These are phyloP conservation scores for Candida verbasci DNA, from an alignment of 805 yeast species.

Conservation along the genomic window DNA sequence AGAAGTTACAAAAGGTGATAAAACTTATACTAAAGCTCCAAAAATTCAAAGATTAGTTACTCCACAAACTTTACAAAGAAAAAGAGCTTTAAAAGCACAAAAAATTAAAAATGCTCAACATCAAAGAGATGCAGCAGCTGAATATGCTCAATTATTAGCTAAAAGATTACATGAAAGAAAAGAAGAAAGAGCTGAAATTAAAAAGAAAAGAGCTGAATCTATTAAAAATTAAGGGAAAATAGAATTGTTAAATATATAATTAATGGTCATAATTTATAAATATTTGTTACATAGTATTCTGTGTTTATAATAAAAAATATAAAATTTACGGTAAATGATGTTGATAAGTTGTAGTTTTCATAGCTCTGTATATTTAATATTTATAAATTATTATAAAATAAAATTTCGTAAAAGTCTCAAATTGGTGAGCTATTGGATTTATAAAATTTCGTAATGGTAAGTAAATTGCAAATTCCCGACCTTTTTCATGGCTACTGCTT, in stretches of 20 bases:
- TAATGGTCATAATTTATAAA: conserved; percentile 4
- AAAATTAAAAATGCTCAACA: conserved; percentile 97
- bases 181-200: conserved; percentile 97
- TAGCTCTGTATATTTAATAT: too few relatives aligned
- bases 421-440: too few relatives aligned
- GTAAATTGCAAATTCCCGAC: too few relatives aligned
- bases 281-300: conserved; percentile 9
- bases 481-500: too few relatives aligned
- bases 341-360: too few relatives aligned
- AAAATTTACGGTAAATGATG: conserved; percentile 7
- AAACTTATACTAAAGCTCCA: conserved; percentile 99
- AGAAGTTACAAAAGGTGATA: conserved; percentile 96
- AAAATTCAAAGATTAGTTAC: conserved; percentile 99
- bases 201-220: conserved; percentile 99
- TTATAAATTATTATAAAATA: too few relatives aligned
- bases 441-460: too few relatives aligned
- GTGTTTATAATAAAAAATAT: conserved; percentile 5
- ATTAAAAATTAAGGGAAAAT: conserved; percentile 71
- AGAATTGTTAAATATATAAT: too few relatives aligned
- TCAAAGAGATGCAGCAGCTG: conserved; percentile 99
- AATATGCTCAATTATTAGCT: conserved; percentile 98
- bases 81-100: conserved; percentile 91
- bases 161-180: conserved; percentile 97
- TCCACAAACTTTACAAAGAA: conserved; percentile 98
- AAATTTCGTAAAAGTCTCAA: too few relatives aligned